Percentiles rank a stretch among this genome's conserved stretches.
These are phyloP conservation scores for Puccinellia tenuiflora DNA, from an alignment of 176 grass and related monocot species.

Conservation along the genomic window DNA sequence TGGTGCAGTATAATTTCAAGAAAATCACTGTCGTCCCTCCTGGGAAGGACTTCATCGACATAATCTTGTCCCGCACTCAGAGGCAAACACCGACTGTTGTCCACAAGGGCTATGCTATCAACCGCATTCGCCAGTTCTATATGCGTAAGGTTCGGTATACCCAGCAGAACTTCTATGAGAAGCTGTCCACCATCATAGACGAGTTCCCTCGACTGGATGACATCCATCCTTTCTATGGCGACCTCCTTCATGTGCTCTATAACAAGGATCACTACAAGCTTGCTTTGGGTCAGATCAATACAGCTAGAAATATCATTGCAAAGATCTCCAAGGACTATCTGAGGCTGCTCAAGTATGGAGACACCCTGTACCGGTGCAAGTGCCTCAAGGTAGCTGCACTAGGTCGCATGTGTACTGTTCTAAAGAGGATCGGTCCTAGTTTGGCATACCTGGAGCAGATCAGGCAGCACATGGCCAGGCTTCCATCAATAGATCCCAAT, in stretches of 20 bases:
- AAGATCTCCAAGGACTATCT: conserved; percentile 72
- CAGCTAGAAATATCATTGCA: conserved; percentile 53
- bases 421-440: conserved; percentile 66
- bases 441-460: conserved; percentile 80
- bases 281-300: conserved; percentile 73
- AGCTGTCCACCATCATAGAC: conserved; percentile 59
- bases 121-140: conserved; percentile 60
- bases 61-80: conserved; percentile 74
- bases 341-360: conserved; percentile 70
- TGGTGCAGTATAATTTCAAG: conserved; percentile 87
- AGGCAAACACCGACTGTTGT: conserved; percentile 68
- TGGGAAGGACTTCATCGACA: conserved; percentile 73
- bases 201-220: conserved; percentile 63
- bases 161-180: conserved; percentile 76
- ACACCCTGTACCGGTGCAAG: conserved; percentile 63
- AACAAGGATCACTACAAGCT: conserved; percentile 91
- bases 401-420: conserved; percentile 59
- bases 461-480: conserved; percentile 60
- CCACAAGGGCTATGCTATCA: conserved; percentile 74
- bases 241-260: conserved; percentile 71
- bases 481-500: conserved; percentile 70
- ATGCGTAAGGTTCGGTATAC: conserved; percentile 65
- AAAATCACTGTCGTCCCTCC: conserved; percentile 66
- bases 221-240: conserved; percentile 62
- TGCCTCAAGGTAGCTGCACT: conserved; percentile 62